Conservation (phyloP, 129 eudicot genomes). For the Pulicaria dysenterica region DNA sequence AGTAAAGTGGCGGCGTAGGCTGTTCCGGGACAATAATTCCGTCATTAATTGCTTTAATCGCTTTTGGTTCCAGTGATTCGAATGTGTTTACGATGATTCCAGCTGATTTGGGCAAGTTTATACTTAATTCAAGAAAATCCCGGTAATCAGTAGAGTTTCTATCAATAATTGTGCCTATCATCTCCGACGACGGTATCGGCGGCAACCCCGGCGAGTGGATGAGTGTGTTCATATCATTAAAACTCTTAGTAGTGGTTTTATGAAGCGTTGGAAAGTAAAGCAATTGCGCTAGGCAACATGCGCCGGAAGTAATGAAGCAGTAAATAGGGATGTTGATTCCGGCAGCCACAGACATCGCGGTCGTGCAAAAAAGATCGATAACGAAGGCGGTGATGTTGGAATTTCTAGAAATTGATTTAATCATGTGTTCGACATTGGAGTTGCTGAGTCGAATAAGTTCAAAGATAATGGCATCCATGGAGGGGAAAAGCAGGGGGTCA, state of each 20-base stretch:
- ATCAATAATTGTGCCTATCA: slow-evolving; percentile 29
- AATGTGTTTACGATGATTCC: slow-evolving; percentile 60
- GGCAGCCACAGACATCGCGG: slow-evolving; percentile 10
- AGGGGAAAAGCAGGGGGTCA: too few species aligned
- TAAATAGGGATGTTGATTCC: slow-evolving; percentile 25
- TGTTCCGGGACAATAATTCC: slow-evolving; percentile 46
- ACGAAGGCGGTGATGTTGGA: slow-evolving; percentile 30
- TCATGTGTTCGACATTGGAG: slow-evolving; percentile 36
- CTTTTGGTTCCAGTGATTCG: slow-evolving; percentile 50
- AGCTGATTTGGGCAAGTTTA: slow-evolving; percentile 31
- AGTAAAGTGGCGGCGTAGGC: slow-evolving; percentile 55
- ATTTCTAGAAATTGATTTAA: slow-evolving; percentile 35
- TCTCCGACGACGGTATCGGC: slow-evolving; percentile 23
- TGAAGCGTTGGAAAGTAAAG: slow-evolving; percentile 15
- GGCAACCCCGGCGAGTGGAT: too few species aligned
- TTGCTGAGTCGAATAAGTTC: slow-evolving; percentile 36
- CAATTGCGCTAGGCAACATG: slow-evolving; percentile 5
- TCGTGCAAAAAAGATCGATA: slow-evolving; percentile 28
- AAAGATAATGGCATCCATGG: too few species aligned
- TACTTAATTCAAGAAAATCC: slow-evolving; percentile 29
- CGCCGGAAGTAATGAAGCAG: slow-evolving; percentile 31
- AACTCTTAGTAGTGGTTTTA: slow-evolving; percentile 1
- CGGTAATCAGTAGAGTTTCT: slow-evolving; percentile 27
- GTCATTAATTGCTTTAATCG: slow-evolving; percentile 43
- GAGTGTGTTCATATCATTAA: slow-evolving; percentile 23